Evolutionary conservation across 495 filamentous ascomycete genomes (phyloP).

Genomic region (Neurospora sp.): DNA sequence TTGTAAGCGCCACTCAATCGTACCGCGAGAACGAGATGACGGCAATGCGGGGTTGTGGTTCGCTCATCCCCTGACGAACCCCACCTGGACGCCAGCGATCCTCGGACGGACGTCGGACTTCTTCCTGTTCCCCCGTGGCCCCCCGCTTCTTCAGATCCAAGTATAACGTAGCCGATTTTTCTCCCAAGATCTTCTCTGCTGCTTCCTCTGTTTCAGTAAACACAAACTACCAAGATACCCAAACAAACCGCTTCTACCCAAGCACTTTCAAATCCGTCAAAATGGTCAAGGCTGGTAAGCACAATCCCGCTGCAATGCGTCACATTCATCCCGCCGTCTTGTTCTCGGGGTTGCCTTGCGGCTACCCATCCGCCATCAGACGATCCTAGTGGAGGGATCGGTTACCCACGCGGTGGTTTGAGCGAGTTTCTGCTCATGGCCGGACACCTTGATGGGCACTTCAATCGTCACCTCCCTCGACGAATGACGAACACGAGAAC

Average conservation of each 20-base stretch:
- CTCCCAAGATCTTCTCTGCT: slow-evolving; percentile 2
- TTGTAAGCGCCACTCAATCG: not conserved
- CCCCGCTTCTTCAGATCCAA: not conserved
- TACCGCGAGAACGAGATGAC: slow-evolving; percentile 2
- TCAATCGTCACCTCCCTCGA: not conserved
- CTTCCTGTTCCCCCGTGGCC: not conserved
- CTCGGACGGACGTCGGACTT: slow-evolving; percentile 13
- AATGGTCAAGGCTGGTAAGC: slow-evolving; percentile 96
- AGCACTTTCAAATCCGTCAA: slow-evolving; percentile 31
- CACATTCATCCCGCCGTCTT: slow-evolving; percentile 17
- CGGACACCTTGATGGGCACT: slow-evolving; percentile 23
- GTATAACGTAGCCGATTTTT: slow-evolving; percentile 2
- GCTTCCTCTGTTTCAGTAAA: not conserved
- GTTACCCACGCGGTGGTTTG: slow-evolving; percentile 9
- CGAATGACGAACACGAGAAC: not conserved
- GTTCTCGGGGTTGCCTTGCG: slow-evolving; percentile 2
- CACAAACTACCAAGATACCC: not conserved
- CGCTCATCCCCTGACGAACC: slow-evolving; percentile 2
- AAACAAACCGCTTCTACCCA: not conserved
- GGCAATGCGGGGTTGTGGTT: slow-evolving; percentile 14
- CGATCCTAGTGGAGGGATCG: not conserved
- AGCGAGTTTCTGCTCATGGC: slow-evolving; percentile 9
- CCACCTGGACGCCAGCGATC: slow-evolving; percentile 11
- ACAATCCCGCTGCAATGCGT: slow-evolving; percentile 13
- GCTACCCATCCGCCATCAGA: not conserved